phyloP scores from a whole-genome alignment of 1,284 basidiomycete genomes.

The Microbotryum saponariae region DNA sequence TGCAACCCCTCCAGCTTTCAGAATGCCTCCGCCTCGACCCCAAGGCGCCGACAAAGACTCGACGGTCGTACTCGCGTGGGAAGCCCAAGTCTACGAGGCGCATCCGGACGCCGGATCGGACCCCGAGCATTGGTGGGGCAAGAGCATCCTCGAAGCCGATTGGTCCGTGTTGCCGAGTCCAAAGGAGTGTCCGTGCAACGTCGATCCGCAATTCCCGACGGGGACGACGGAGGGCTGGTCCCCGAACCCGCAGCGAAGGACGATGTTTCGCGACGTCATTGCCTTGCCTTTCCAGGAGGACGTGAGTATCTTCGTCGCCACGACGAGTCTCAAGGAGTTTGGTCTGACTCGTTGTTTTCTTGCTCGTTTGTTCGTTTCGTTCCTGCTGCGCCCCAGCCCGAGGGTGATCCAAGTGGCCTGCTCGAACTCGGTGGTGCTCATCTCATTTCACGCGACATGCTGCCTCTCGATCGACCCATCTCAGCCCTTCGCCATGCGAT shows the following conservation, averaged over 20 bases:
- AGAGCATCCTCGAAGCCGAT: constrained; percentile 17
- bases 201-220: no score
- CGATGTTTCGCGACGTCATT: constrained; percentile 11
- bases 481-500: no score
- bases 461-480: no score
- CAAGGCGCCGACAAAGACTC: background rate
- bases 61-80: background rate
- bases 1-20: background rate
- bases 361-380: no score
- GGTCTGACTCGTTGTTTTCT: no score
- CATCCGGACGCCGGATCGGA: constrained; percentile 14
- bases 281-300: background rate
- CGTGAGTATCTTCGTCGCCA: no score
- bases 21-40: background rate
- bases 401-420: no score
- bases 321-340: no score
- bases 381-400: no score
- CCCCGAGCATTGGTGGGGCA: constrained; percentile 11
- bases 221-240: constrained; percentile 1
- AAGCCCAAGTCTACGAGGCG: constrained; percentile 9
- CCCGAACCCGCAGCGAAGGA: background rate
- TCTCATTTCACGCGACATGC: no score
- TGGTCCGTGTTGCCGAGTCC: constrained; percentile 2
- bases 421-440: no score
- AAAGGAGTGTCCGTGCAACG: no score